Evolutionary conservation across 495 filamentous ascomycete species (phyloP), one percentile per base, ranked within the genome.

Genomic region (Penicillium ucsense): DNA sequence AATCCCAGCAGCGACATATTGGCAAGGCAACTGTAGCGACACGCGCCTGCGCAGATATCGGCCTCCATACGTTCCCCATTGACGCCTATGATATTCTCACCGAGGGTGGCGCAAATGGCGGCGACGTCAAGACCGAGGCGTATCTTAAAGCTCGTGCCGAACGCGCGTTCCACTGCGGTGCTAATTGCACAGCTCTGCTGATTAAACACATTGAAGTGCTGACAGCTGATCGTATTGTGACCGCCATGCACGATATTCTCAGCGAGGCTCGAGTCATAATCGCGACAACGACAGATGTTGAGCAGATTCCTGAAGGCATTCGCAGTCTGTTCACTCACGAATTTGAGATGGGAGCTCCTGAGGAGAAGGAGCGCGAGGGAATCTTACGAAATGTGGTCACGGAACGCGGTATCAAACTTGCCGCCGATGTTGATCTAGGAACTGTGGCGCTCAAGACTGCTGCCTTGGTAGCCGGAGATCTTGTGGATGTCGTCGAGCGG

Each of bases 311-410:
- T 0, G 90, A 96, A 50, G 88, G 85, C 4, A 81, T 96, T 12
- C 78, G 92, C 35, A 86, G 86, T 20, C 74, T 97, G 10, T 96
- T 98, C 64, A 95, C 87, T 0, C 94, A 98, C 49, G 92, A 98
- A 64, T 78, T 98, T 41, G 94, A 97, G 64, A 85, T 97, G 74
- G 78, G 72, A 46, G 94, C 92, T 0, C 92, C 92, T 0, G 90
- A 96, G 56, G 92, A 98, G 61, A 83, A 80, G 11, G 94, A 97
- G 61, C 74, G 92, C 61, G 88, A 95, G 68, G 89, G 86, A 8
- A 86, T 95, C 35, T 66, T 98, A 4, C 74, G 76, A 27, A 80
- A 81, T 51, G 84, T 94, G 31, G 73, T 96, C 33, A 77, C 84
- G 39, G 83, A 88, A 42, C 76, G 81, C 33, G 80, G 84, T 29